Conservation (phyloP, 495 filamentous ascomycete genomes). For the Achaetomiella virescens region DNA sequence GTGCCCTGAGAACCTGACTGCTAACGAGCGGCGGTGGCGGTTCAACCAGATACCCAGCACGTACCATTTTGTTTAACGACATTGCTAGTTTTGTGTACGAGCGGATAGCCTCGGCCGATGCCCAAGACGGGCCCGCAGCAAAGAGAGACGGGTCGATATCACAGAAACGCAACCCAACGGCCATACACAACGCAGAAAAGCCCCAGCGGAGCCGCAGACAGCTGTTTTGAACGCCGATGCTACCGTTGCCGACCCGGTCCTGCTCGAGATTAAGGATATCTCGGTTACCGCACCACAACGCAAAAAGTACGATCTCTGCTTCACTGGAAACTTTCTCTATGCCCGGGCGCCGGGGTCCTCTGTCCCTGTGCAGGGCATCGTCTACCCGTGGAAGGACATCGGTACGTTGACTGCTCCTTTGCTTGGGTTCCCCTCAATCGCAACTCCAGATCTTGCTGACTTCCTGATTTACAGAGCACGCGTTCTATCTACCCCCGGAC, state of each 20-base stretch:
- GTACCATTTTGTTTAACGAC: slow-evolving; percentile 48
- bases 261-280: slow-evolving; percentile 62
- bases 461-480: slow-evolving; percentile 50
- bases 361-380: slow-evolving; percentile 60
- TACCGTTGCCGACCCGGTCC: slow-evolving; percentile 42
- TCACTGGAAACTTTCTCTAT: slow-evolving; percentile 60
- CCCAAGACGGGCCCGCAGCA: slow-evolving; percentile 32
- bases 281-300: slow-evolving; percentile 76
- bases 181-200: neutral
- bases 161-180: slow-evolving; percentile 22
- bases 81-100: slow-evolving; percentile 45
- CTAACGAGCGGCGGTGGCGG: slow-evolving; percentile 3
- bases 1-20: neutral
- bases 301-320: slow-evolving; percentile 83
- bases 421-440: neutral
- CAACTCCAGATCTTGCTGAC: neutral
- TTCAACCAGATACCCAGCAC: slow-evolving; percentile 35
- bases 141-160: slow-evolving; percentile 49
- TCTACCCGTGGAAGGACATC: slow-evolving; percentile 62
- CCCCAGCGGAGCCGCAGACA: slow-evolving; percentile 3
- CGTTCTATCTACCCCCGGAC: slow-evolving; percentile 79
- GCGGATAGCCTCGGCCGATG: slow-evolving; percentile 23
- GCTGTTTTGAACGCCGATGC: slow-evolving; percentile 18
- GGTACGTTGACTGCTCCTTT: slow-evolving; percentile 48
- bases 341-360: slow-evolving; percentile 60